Evolutionary conservation across 1,139 yeast species (phyloP), one percentile per base, ranked within the genome.

Genomic region (Kurtzmaniella quercitrusa): DNA sequence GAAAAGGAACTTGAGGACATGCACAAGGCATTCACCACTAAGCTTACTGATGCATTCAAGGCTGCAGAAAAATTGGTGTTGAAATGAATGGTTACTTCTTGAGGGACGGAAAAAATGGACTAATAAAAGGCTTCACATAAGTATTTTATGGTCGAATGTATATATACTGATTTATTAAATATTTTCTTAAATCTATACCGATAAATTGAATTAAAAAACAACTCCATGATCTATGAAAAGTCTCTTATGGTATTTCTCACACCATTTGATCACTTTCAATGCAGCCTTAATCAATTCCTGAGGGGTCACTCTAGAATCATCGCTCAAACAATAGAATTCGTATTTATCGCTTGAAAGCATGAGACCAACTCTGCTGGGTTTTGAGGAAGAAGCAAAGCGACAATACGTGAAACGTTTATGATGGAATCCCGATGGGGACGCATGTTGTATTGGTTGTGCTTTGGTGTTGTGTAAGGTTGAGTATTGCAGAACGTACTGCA

Each of bases 1-100:
- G 70, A 76, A 39, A 68, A 68, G 33, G 81, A 82, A 35, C 74
- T 86, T 41, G 96, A 89, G 53, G 76, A 77, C 49, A 50, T 83
- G 22, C 86, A 81, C 59, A 88, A 87, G 57, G 70, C 71, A 22
- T 86, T 80, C 59, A 61, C 71, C 14, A 80, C 73, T 18, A 81
- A 81, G 55, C 66, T 89, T 41, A 65, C 69, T 33, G 82, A 78
- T 3, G 70, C 74, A 16, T 75, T 75, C 55, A 86, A 84, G 59
- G 68, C 68, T 28, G 80, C 82, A 2, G 89, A 84, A 57, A 75
- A 77, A 54, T 66, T 72, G 33, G 62, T 71, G 22, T 50, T 65
- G 46, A 68, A 68, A 48, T 67, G 53, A 45, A 17, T 5, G 17
- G n/a, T 30, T n/a, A n/a, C n/a, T n/a, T n/a, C n/a, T n/a, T n/a